These are phyloP conservation scores for Capronia epimyces DNA, from an alignment of 2,329 filamentous ascomycete species.

Conservation along the genomic window DNA sequence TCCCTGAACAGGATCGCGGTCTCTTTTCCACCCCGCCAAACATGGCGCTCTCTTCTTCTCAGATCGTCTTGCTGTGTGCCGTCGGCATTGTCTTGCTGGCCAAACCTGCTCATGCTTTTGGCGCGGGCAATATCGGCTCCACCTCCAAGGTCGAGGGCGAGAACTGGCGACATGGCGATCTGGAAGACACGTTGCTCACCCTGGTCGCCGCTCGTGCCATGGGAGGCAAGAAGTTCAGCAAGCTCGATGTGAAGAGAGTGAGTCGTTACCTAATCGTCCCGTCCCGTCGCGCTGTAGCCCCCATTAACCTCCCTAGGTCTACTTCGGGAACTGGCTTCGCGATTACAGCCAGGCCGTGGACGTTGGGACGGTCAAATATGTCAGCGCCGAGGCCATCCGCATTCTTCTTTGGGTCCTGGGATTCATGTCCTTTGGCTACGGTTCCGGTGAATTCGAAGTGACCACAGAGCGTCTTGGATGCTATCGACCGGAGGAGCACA, in stretches of 20 bases:
- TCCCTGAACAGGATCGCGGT: background rate
- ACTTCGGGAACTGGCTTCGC: constrained; percentile 92
- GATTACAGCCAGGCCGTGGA: constrained; percentile 95
- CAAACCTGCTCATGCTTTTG: constrained; percentile 68
- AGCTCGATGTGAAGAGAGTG: constrained; percentile 66
- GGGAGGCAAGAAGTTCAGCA: constrained; percentile 76
- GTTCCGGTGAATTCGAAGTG: constrained; percentile 78
- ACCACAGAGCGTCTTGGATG: constrained; percentile 71
- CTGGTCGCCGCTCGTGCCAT: constrained; percentile 60
- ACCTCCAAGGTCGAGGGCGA: constrained; percentile 75
- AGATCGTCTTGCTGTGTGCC: constrained; percentile 25
- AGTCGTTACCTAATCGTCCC: constrained; percentile 1
- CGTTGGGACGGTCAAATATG: constrained; percentile 83
- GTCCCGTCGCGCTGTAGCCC: background rate
- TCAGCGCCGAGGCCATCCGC: constrained; percentile 84
- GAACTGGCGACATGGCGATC: constrained; percentile 88
- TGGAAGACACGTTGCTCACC: constrained; percentile 80
- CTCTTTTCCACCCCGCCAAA: constrained; percentile 1
- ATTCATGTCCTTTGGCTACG: constrained; percentile 82
- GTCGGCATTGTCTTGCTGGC: constrained; percentile 57
- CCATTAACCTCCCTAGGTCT: constrained; percentile 53
- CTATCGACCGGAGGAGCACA: constrained; percentile 78
- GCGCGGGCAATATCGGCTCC: constrained; percentile 77
- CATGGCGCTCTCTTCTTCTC: constrained; percentile 26
- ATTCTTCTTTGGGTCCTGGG: constrained; percentile 83